Base-by-base conservation (phyloP, 2,329 filamentous ascomycete genomes). In the Botryotinia convoluta region DNA sequence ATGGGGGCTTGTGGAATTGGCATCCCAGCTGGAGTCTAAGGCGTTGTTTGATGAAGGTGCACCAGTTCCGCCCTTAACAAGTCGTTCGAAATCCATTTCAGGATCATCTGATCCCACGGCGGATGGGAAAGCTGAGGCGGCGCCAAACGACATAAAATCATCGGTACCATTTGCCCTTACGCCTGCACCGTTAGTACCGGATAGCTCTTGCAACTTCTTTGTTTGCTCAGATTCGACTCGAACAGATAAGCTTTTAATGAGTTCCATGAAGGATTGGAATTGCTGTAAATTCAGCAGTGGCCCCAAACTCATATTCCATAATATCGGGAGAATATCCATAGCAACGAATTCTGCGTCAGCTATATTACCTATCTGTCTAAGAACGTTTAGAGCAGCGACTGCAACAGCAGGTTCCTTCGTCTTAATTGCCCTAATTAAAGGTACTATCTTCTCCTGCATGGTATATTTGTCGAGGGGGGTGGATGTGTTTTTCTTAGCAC, bases 341-440 rank as follows among this genome's bases (percentile, higher is more conserved):
- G 96, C 96, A 35, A 98, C 89, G 80, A 97, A 98, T 62, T 98
- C 96, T 22, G 67, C 57, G 37, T 73, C 72, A 2, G 65, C 72
- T 42, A 73, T 54, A 20, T 20, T n/a, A 35, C 72, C 94, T 42
- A 99, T 91, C 67, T 97, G 92, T 68, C 89, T 89, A 76, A 98
- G 90, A 1, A 98, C 94, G 72, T 91, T 91, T 48, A 98, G 85
- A 0, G 94, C 92, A 9, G 95, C 95, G 86, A 98, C 92, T 93
- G 98, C 98, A 16, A 99, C 96, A 12, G 94, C 95, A 0, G 96
- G 96, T 81, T 99, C 96, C 81, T 97, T 98, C 0, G 96, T 99
- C 83, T 97, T 98, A 84, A 99, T 98, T 2, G 87, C 94, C 79
- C 93, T 94, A 74, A 99, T 87, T 7, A 98, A 84, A 0, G 96